Percentiles rank a stretch among this genome's conserved stretches.
phyloP scores from a whole-genome alignment of 2,329 filamentous ascomycete genomes.

The Cladosporium velox region DNA sequence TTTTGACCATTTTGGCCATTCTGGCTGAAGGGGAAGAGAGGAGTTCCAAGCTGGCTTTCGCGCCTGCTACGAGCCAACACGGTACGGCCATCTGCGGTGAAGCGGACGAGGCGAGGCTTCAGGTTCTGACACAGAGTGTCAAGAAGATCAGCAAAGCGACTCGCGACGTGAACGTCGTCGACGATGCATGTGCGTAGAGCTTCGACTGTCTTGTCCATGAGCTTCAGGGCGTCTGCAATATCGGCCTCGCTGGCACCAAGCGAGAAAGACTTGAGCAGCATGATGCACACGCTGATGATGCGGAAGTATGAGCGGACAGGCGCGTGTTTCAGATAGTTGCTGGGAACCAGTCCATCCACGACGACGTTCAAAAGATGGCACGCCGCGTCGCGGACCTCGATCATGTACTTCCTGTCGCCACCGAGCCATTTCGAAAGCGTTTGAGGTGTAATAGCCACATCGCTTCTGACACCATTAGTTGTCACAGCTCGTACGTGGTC shows the following conservation, averaged over 20 bases:
- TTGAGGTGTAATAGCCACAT: slow-evolving; percentile 47
- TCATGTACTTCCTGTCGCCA: slow-evolving; percentile 63
- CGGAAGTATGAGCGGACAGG: slow-evolving; percentile 84
- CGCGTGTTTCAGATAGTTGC: slow-evolving; percentile 76
- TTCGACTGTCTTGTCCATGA: slow-evolving; percentile 74
- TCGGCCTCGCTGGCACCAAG: slow-evolving; percentile 77
- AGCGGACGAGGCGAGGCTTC: slow-evolving; percentile 68
- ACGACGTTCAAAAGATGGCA: slow-evolving; percentile 76
- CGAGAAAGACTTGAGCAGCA: slow-evolving; percentile 80
- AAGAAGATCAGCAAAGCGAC: slow-evolving; percentile 79
- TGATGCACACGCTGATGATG: slow-evolving; percentile 83
- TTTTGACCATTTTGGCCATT: slow-evolving; percentile 1
- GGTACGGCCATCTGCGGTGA: slow-evolving; percentile 49
- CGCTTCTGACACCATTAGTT: slow-evolving; percentile 40
- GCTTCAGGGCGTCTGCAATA: slow-evolving; percentile 70
- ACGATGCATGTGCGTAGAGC: slow-evolving; percentile 77
- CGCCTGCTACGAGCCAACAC: slow-evolving; percentile 25
- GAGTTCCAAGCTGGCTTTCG: slow-evolving; percentile 20
- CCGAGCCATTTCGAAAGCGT: slow-evolving; percentile 55
- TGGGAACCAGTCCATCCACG: slow-evolving; percentile 72
- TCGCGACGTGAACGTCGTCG: slow-evolving; percentile 83
- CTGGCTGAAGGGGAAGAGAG: slow-evolving; percentile 9
- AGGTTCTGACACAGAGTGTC: slow-evolving; percentile 74
- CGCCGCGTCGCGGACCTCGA: slow-evolving; percentile 74
- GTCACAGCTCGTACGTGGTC: slow-evolving; percentile 31